Base-by-base conservation (phyloP, 2,329 filamentous ascomycete genomes). In the Waltergamsia citrina region DNA sequence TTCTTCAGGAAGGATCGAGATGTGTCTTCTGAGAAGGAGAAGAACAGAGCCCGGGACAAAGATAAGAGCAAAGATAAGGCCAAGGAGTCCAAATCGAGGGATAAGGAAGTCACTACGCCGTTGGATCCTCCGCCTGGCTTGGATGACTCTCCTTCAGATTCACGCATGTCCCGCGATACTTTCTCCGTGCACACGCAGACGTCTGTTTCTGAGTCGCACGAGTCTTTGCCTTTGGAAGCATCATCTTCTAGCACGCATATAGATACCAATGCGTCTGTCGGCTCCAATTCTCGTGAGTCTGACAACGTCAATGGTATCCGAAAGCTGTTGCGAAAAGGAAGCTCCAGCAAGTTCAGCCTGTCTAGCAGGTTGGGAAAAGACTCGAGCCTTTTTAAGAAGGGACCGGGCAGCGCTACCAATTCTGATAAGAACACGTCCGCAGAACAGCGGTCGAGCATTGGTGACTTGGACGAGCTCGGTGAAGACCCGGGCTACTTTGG, bases 271-370 rank as follows among this genome's bases (percentile, higher is more conserved):
- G 49, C 54, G 3, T 55, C 57, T 9, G 42, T 58, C 14, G 56
- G 51, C n/a, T 48, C 54, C 4, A 57, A 54, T 22, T 40, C 52
- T 20, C 72, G 70, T 45, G 62, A 75, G 36, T 58, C 65, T 41
- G 71, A 76, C 34, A 73, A 74, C 41, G 71, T 73, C 35, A 38
- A 38, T 24, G 36, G 37, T 15, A 59, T 78, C 43, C 61, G 68
- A 49, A 72, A 78, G 50, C 61, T 81, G 32, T 69, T 81, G 36
- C 71, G 76, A 21, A 81, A 81, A 56, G 72, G 75, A 32, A 78
- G 73, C 50, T 75, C 74, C 6, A 68, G 72, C 53, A 80, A 80
- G 56, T 80, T 80, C 50, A 74, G 72, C 51, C 59, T 79, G 38
- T 67, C 74, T 10, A 74, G 72, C 32, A 53, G 71, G 38, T 47